Evolutionary conservation across 2,329 filamentous ascomycete species (phyloP).

Genomic region (Seiridium cupressi): DNA sequence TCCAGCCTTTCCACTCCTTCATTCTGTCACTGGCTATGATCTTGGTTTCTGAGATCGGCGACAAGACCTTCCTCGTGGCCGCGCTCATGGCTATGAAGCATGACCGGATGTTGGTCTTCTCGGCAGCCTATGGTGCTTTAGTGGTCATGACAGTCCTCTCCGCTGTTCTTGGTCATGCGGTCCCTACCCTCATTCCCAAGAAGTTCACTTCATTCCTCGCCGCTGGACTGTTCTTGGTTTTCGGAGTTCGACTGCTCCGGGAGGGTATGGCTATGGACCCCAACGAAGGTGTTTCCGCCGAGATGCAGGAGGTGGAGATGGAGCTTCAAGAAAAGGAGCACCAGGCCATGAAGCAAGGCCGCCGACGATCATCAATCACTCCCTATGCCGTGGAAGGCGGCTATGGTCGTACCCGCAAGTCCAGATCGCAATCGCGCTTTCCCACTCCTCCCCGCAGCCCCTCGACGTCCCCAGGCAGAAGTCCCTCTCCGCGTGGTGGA

Average conservation of each 20-base stretch:
- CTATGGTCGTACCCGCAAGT: conserved; percentile 62
- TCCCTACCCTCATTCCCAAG: conserved; percentile 87
- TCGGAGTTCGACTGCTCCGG: conserved; percentile 78
- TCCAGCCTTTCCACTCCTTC: conserved; percentile 84
- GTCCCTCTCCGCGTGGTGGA: conserved; percentile 45
- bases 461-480: conserved; percentile 70
- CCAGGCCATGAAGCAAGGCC: conserved; percentile 62
- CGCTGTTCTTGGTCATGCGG: conserved; percentile 86
- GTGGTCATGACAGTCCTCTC: conserved; percentile 95
- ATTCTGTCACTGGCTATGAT: conserved; percentile 96
- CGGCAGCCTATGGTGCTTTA: conserved; percentile 87
- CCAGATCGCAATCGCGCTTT: conserved; percentile 71
- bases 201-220: conserved; percentile 87
- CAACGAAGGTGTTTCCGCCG: conserved; percentile 88
- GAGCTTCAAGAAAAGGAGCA: conserved; percentile 94
- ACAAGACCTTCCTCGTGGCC: conserved; percentile 97
- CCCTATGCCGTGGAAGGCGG: conserved; percentile 82
- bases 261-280: conserved; percentile 89
- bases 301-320: conserved; percentile 96
- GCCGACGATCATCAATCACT: conserved; percentile 66
- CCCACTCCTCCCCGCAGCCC: conserved; percentile 72
- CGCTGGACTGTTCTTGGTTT: conserved; percentile 81
- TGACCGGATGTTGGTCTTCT: conserved; percentile 87
- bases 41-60: conserved; percentile 90
- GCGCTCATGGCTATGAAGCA: conserved; percentile 99